Evolutionary conservation across 495 filamentous ascomycete genomes (phyloP).

Genomic region (Rusavskia elegans): DNA sequence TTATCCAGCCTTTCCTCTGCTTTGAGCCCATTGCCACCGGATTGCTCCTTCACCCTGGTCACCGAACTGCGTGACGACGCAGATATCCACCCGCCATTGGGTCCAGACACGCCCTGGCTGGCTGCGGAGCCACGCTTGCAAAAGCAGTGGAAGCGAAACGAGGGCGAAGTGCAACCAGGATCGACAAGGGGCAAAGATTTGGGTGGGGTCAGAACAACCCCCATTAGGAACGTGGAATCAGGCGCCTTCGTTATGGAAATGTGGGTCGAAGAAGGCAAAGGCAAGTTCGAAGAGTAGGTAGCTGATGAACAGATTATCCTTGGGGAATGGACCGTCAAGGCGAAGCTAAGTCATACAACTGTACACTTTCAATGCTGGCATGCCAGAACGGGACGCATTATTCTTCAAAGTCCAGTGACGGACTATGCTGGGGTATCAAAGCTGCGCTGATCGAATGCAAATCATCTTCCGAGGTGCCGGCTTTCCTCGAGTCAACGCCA

Average conservation of each 20-base stretch:
- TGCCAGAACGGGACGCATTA: not conserved
- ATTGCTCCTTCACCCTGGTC: constrained; percentile 70
- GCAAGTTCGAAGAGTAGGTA: constrained; percentile 27
- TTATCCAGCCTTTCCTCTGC: constrained; percentile 38
- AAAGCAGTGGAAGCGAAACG: constrained; percentile 1
- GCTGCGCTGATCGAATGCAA: not conserved
- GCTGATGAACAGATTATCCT: not conserved
- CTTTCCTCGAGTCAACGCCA: not conserved
- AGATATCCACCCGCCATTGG: constrained; percentile 57
- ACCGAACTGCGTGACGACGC: constrained; percentile 70
- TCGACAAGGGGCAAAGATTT: constrained; percentile 16
- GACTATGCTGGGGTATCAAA: not conserved
- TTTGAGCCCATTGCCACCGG: constrained; percentile 47
- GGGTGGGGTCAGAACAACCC: constrained; percentile 23
- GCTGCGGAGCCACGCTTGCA: constrained; percentile 33
- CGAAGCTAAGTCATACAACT: too few species aligned
- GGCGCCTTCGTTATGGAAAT: constrained; percentile 37
- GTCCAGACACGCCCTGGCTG: constrained; percentile 38
- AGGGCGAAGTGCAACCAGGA: not conserved
- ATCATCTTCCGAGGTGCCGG: not conserved
- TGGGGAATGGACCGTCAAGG: too few species aligned
- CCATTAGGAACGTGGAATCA: constrained; percentile 36
- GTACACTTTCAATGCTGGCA: too few species aligned
- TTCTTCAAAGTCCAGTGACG: not conserved
- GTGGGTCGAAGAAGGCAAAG: constrained; percentile 40